These are phyloP conservation scores for Dioscorea cayenensis DNA, from an alignment of 116 monocot species.

Conservation along the genomic window DNA sequence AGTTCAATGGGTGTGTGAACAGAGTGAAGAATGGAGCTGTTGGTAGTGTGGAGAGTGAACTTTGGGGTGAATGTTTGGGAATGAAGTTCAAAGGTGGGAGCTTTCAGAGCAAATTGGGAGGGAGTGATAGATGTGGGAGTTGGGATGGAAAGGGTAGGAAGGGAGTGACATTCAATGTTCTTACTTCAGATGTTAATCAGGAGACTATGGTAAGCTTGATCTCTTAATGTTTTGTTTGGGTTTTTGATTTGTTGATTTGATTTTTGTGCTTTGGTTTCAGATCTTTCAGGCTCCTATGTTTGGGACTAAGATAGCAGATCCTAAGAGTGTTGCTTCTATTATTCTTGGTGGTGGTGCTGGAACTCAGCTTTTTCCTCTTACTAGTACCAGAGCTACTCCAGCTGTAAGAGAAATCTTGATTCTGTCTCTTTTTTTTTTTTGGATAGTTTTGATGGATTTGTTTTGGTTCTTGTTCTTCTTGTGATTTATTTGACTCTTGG, in stretches of 20 bases:
- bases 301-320: constrained; percentile 26
- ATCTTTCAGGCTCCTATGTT: constrained; percentile 27
- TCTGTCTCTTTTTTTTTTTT: not conserved
- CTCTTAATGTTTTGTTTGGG: not conserved
- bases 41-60: constrained; percentile 10
- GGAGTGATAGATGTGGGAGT: not conserved
- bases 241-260: not conserved
- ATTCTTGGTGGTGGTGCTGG: constrained; percentile 68
- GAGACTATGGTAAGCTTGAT: constrained; percentile 23
- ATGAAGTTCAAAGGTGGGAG: not conserved
- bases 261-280: constrained; percentile 4
- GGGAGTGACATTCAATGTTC: constrained; percentile 11
- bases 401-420: constrained; percentile 47
- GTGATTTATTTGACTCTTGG: not conserved
- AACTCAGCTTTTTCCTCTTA: constrained; percentile 61
- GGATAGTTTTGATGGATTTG: not conserved
- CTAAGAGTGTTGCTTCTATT: constrained; percentile 57
- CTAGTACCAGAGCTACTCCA: constrained; percentile 61
- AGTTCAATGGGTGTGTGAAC: not conserved
- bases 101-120: not conserved
- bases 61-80: constrained; percentile 14
- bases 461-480: not conserved
- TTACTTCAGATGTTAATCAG: constrained; percentile 29
- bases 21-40: not conserved
- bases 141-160: not conserved